Base-by-base conservation (phyloP, 805 yeast species). In the Hanseniaspora hatyaiensis region DNA sequence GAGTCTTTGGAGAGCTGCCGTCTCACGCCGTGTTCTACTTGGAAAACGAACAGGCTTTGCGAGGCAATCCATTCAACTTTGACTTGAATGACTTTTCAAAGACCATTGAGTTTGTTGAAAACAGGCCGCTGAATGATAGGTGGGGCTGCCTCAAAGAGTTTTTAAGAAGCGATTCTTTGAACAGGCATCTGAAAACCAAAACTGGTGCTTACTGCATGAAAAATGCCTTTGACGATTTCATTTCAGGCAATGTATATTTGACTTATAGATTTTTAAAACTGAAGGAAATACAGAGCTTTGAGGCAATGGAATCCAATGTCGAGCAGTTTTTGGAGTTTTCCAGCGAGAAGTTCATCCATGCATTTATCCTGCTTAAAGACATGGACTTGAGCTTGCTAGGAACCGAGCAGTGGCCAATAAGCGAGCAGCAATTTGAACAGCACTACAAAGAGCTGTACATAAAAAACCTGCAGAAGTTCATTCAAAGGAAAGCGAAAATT, bases 71-170 rank as follows among this genome's bases (percentile, higher is more conserved):
- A n/a, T 42, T 37, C 3, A 5, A 15, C 9, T n/a, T n/a, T 22
- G 40, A 42, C 13, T 28, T 34, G 12, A 12, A 29, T 28, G 34
- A 18, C 6, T 34, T 37, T 20, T 8, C 15, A 8, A 16, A 11
- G 13, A 16, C n/a, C 3, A 34, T 37, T n/a, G 38, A 37, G 13
- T 22, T 37, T 5, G 42, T 45, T 24, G 49, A 45, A 31, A 28
- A 23, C 12, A 8, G 11, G 6, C 18, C 40, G 43, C 13, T 31
- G 12, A 24, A 31, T 15, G 6, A 24, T 8, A 5, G 9, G 16
- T 82, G 94, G 94, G 94, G 94, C 0, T 82, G 94, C 63, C 83
- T 83, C 6, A 80, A 79, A 65, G 71, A 74, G 55, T 82, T 82
- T 66, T 89, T 88, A 3, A 64, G 94, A 54, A 76, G 84, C 31